These are phyloP conservation scores for Lepidium sativum DNA, from an alignment of 345 rosid genomes.

Conservation along the genomic window DNA sequence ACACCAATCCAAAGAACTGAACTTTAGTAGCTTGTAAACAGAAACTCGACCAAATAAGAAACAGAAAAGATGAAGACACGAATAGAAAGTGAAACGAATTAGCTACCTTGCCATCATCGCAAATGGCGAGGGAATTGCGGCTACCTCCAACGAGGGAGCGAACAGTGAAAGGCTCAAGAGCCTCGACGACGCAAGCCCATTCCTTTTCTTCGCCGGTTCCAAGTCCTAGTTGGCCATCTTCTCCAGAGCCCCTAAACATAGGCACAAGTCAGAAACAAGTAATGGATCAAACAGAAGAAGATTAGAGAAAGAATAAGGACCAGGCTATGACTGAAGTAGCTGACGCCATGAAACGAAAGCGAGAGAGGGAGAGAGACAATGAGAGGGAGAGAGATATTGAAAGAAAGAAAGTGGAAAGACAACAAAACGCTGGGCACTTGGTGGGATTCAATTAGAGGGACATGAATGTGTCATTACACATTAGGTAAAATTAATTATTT, in stretches of 20 bases:
- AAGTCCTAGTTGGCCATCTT: constrained; percentile 92
- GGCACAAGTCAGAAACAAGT: constrained; percentile 1
- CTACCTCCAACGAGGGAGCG: constrained; percentile 94
- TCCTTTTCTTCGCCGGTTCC: constrained; percentile 77
- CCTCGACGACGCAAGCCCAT: constrained; percentile 60
- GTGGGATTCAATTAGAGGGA: constrained; percentile 8
- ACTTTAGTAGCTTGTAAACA: too few relatives aligned
- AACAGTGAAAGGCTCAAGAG: constrained; percentile 58
- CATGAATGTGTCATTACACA: constrained; percentile 10
- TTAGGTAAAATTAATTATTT: not conserved
- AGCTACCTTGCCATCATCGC: constrained; percentile 83
- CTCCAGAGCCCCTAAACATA: constrained; percentile 78
- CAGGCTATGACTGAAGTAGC: constrained; percentile 42
- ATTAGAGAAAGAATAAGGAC: constrained; percentile 12
- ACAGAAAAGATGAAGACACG: not conserved
- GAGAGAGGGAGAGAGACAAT: not conserved
- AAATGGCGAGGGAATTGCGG: constrained; percentile 96
- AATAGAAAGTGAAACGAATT: not conserved
- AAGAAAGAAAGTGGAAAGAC: too few relatives aligned
- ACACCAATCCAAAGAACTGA: not conserved
- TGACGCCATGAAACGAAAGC: constrained; percentile 31
- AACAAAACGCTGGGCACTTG: constrained; percentile 13
- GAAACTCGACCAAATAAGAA: too few relatives aligned
- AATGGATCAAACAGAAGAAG: not conserved
- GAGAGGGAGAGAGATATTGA: not conserved